Conservation (phyloP, 139 green algal genomes). For the Chlamydomonas sphaeroides region DNA sequence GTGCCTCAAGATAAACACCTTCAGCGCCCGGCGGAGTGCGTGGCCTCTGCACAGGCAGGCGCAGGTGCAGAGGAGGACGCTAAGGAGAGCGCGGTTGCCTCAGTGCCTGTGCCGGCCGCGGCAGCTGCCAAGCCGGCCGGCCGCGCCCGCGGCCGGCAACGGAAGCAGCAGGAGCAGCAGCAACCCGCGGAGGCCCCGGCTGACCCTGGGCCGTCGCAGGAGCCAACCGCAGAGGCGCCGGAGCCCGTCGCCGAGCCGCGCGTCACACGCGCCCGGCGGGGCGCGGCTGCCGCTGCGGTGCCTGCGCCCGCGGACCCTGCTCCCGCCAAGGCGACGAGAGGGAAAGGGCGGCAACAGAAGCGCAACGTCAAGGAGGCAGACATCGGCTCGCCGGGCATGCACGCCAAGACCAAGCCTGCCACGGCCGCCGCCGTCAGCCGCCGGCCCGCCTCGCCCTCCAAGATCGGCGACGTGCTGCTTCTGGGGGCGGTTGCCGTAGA, state of each 20-base stretch:
- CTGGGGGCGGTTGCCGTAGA: too few species aligned
- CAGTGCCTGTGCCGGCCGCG: background rate
- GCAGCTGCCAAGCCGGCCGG: background rate
- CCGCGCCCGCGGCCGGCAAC: background rate
- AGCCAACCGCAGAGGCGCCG: too few species aligned
- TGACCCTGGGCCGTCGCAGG: too few species aligned
- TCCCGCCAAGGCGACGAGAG: background rate
- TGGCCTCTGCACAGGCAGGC: too few species aligned
- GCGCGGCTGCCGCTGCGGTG: background rate
- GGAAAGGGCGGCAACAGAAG: background rate
- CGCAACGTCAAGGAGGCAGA: slow-evolving; percentile 2
- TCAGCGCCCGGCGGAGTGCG: background rate
- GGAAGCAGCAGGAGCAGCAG: background rate
- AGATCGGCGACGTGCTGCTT: too few species aligned
- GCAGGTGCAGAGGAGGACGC: too few species aligned
- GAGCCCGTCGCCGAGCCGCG: background rate
- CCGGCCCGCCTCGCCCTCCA: too few species aligned
- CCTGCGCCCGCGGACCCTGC: background rate
- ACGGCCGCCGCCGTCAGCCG: background rate
- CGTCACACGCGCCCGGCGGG: slow-evolving; percentile 10
- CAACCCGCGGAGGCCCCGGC: background rate
- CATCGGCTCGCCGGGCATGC: slow-evolving; percentile 2
- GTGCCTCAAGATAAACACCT: too few species aligned
- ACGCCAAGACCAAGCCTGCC: slow-evolving; percentile 25
- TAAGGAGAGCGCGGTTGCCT: too few species aligned